These are phyloP conservation scores for Jackrogersella minutella DNA, from an alignment of 495 filamentous ascomycete genomes.

Conservation along the genomic window DNA sequence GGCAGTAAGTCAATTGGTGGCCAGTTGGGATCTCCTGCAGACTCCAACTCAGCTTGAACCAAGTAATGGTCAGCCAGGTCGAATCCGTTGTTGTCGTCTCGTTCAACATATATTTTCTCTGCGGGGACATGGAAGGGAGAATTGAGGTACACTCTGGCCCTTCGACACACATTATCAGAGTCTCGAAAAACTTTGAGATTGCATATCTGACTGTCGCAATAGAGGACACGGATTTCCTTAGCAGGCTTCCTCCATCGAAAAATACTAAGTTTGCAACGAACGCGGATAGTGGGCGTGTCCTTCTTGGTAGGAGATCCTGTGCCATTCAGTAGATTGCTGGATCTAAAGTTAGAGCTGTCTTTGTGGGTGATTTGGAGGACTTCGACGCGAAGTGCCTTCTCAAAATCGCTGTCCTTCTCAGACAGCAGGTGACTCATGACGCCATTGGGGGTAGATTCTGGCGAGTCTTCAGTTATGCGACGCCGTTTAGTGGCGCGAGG, in stretches of 20 bases:
- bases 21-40: slow-evolving; percentile 56
- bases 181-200: slow-evolving; percentile 55
- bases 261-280: slow-evolving; percentile 56
- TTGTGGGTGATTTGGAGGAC: slow-evolving; percentile 57
- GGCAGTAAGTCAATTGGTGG: slow-evolving; percentile 54
- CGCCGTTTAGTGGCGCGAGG: slow-evolving; percentile 51
- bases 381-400: slow-evolving; percentile 56
- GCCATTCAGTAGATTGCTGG: slow-evolving; percentile 51
- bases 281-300: slow-evolving; percentile 49
- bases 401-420: slow-evolving; percentile 41
- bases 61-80: slow-evolving; percentile 56
- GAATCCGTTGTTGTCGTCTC: slow-evolving; percentile 51
- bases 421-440: slow-evolving; percentile 42
- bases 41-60: slow-evolving; percentile 57
- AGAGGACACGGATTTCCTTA: slow-evolving; percentile 44
- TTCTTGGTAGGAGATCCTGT: slow-evolving; percentile 47
- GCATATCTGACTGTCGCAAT: slow-evolving; percentile 59
- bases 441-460: slow-evolving; percentile 35
- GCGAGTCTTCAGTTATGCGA: slow-evolving; percentile 46
- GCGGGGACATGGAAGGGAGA: slow-evolving; percentile 57
- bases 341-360: slow-evolving; percentile 47
- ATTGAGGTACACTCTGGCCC: slow-evolving; percentile 54
- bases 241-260: slow-evolving; percentile 36
- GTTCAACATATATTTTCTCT: slow-evolving; percentile 56
- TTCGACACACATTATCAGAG: slow-evolving; percentile 49